Base-by-base conservation (phyloP, 2,329 filamentous ascomycete genomes). In the Fragosphaeria purpurea region DNA sequence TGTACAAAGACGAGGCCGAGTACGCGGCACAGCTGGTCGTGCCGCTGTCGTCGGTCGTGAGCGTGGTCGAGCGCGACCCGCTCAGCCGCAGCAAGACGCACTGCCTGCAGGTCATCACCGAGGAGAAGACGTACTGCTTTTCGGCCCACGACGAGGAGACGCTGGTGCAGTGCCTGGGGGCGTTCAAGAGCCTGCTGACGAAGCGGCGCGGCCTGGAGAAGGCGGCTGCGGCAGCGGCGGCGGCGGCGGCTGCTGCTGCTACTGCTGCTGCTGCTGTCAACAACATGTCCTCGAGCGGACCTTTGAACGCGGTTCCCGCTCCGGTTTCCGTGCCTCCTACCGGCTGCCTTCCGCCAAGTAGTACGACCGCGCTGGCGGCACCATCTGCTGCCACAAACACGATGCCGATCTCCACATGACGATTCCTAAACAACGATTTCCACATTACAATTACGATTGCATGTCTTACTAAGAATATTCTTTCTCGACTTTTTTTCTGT, bases 1-100 rank as follows among this genome's bases (percentile, higher is more conserved):
- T 97, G 32, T 98, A 98, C 74, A 96, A 96, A 67, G 85, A 94
- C 62, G 87, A 94, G 55, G 75, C 82, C 56, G 93, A 98, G 68
- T 97, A 97, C 65, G 84, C 86, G 10, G 88, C 90, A 1, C 76
- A 86, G 55, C 83, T 89, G 59, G 86, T 98, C 59, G 72, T 96
- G 37, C 81, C 86, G 4, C 80, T 97, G 59, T 73, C 80, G 7
- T 81, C 76, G 50, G 83, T 98, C 48, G 85, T 97, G 60, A 87
- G 94, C 59, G 90, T 88, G 1, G 90, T 96, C 30, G 93, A 97
- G 61, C 88, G 95, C 50, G 88, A 97, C 58, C 85, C 90, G 0
- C 71, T 95, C 55, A 91, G 86, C 60, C 85, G 79, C 61, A 93
- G 82, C 58, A 96, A 95, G 70, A 77, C 76, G 44, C 82, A 86